Evolutionary conservation across 768 basidiomycete genomes (phyloP).

Genomic region (Tulasnella sp.): DNA sequence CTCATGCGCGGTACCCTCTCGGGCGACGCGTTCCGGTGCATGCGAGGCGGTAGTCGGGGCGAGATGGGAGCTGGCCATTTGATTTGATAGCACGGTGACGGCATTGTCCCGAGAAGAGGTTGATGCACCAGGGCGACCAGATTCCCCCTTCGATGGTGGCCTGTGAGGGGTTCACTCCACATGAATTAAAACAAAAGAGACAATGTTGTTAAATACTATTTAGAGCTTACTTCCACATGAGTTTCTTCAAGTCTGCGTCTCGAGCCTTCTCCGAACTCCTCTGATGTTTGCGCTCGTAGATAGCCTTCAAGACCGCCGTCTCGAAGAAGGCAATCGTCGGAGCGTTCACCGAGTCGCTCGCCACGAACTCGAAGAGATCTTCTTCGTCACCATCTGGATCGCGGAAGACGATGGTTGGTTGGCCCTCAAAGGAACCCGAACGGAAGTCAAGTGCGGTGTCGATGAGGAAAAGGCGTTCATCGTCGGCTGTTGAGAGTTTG

Average conservation of each 20-base stretch:
- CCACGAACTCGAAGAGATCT: conserved; percentile 87
- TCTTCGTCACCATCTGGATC: conserved; percentile 86
- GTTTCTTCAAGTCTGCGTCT: conserved; percentile 63
- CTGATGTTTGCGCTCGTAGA: conserved; percentile 90
- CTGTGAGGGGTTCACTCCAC: not conserved
- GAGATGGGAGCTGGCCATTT: conserved; percentile 4
- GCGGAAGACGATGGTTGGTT: conserved; percentile 81
- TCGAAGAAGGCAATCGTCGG: conserved; percentile 85
- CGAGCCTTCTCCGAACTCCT: conserved; percentile 53
- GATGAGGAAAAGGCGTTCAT: conserved; percentile 86
- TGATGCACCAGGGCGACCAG: conserved; percentile 2
- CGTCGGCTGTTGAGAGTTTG: conserved; percentile 52
- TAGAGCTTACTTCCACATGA: conserved; percentile 61
- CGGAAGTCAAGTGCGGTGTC: conserved; percentile 84
- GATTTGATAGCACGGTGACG: not conserved
- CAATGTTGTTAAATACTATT: not conserved
- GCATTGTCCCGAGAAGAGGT: not conserved
- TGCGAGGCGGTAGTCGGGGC: not conserved
- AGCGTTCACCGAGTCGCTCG: conserved; percentile 53
- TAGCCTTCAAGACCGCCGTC: conserved; percentile 87
- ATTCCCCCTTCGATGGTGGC: not conserved
- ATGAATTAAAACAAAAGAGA: not conserved
- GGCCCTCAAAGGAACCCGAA: conserved; percentile 58
- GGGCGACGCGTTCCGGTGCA: conserved; percentile 8
- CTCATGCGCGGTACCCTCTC: conserved; percentile 2